Evolutionary conservation across 2,329 filamentous ascomycete species (phyloP).

Genomic region (Pseudocercospora cruenta): DNA sequence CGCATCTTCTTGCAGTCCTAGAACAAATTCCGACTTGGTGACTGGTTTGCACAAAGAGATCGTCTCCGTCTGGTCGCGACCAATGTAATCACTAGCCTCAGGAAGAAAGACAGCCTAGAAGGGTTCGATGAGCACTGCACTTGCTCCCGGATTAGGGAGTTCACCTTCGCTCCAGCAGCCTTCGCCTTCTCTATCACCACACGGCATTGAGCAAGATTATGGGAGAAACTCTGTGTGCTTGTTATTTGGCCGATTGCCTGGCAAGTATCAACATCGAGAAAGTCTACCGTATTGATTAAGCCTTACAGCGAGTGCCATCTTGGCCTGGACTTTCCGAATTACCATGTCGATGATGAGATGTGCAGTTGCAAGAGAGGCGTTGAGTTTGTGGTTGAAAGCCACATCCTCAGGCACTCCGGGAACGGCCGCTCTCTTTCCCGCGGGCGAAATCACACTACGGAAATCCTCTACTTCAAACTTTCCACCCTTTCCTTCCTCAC

Average conservation of each 20-base stretch:
- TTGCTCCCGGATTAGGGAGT: not conserved
- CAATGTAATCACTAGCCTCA: slow-evolving; percentile 90
- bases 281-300: no score
- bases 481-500: not conserved
- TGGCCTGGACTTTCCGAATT: slow-evolving; percentile 10
- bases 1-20: slow-evolving; percentile 72
- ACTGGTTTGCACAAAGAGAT: slow-evolving; percentile 71
- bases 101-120: slow-evolving; percentile 82
- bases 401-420: not conserved
- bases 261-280: slow-evolving; percentile 6
- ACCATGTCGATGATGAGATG: slow-evolving; percentile 1
- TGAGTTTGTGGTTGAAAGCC: not conserved
- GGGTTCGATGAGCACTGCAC: slow-evolving; percentile 11
- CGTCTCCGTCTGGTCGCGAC: slow-evolving; percentile 67
- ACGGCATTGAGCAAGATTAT: slow-evolving; percentile 80
- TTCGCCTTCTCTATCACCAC: slow-evolving; percentile 73
- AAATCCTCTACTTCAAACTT: not conserved
- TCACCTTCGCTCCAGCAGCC: slow-evolving; percentile 74
- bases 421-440: not conserved
- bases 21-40: slow-evolving; percentile 70
- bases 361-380: not conserved
- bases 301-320: slow-evolving; percentile 35
- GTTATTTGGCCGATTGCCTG: slow-evolving; percentile 90
- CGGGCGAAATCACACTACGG: not conserved
- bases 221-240: slow-evolving; percentile 74